Evolutionary conservation across 2,329 filamentous ascomycete genomes (phyloP), one percentile per base, ranked within the genome.

Genomic region (Acrodontium crateriforme): DNA sequence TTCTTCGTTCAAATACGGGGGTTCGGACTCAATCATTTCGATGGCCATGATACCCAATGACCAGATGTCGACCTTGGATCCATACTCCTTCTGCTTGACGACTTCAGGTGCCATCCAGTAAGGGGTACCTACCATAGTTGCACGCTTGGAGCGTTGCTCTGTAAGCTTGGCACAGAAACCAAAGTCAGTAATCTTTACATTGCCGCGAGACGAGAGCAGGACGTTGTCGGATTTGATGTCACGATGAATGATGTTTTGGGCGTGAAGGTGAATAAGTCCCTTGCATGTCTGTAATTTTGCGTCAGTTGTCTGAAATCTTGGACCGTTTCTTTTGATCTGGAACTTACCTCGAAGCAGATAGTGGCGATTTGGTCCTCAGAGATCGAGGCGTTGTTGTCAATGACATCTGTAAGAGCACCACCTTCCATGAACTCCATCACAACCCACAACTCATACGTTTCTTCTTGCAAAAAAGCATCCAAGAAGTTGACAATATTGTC

Each of bases 371-470:
- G 89, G 52, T 94, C 83, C 56, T 98, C 89, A 4, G 79, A 83
- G 45, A 98, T 94, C 32, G 76, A 74, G 2, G 78, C 71, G 56
- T 95, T 98, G 61, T 95, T 94, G 58, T 98, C 89, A 58, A 98
- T 98, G 35, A 98, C 84, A 63, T 98, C 89, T 1, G 89, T 98
- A 54, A 98, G 62, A 37, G 89, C 82, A 60, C 89, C 89, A 46
- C 89, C 89, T 60, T 98, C 89, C 89, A 98, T 98, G 49, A 85
- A 98, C 61, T 98, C 89, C 89, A 98, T 93, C 28, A 98, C 87
- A 8, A 98, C 84, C 89, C 89, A 98, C n/a, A 98, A 69, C 55
- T 98, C 89, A 30, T 80, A 72, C 47, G 81, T 84, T 55, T 89
- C 87, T 55, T 94, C 92, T 48, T 89, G 81, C 50, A 98, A 62